These are phyloP conservation scores for Colletotrichum noveboracense DNA, from an alignment of 2,329 filamentous ascomycete genomes.

Conservation along the genomic window DNA sequence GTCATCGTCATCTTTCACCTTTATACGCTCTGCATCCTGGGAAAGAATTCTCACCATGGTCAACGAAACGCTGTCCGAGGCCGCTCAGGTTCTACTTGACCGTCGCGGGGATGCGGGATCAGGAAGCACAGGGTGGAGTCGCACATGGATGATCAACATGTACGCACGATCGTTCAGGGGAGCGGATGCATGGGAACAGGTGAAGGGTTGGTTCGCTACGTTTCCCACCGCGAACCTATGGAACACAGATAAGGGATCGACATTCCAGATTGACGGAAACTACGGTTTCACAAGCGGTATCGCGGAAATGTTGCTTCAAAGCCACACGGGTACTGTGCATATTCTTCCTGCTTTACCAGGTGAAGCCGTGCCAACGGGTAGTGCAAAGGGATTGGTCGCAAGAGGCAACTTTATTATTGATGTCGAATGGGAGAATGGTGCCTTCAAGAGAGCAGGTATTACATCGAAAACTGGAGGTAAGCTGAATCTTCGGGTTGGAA, in stretches of 20 bases:
- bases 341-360: conserved; percentile 25
- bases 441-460: not conserved
- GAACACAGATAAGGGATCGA: conserved; percentile 29
- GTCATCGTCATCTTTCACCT: conserved; percentile 56
- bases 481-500: not conserved
- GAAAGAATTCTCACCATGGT: conserved; percentile 33
- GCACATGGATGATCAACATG: not conserved
- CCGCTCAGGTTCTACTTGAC: not conserved
- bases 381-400: not conserved
- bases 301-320: conserved; percentile 49
- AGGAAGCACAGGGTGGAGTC: conserved; percentile 19
- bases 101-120: conserved; percentile 6
- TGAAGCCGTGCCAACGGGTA: not conserved
- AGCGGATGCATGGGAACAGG: conserved; percentile 34
- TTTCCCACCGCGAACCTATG: conserved; percentile 46
- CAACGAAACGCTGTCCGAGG: conserved; percentile 32
- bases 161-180: not conserved
- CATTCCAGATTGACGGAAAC: conserved; percentile 56
- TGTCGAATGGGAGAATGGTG: not conserved
- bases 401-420: not conserved
- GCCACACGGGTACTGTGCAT: conserved; percentile 30
- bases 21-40: conserved; percentile 47
- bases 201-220: conserved; percentile 37
- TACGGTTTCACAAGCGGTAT: conserved; percentile 49
- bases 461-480: not conserved